Percentiles rank a stretch among this genome's conserved stretches.
Conservation (phyloP, 2,329 filamentous ascomycete genomes). For the Fusarium xyrophilum region DNA sequence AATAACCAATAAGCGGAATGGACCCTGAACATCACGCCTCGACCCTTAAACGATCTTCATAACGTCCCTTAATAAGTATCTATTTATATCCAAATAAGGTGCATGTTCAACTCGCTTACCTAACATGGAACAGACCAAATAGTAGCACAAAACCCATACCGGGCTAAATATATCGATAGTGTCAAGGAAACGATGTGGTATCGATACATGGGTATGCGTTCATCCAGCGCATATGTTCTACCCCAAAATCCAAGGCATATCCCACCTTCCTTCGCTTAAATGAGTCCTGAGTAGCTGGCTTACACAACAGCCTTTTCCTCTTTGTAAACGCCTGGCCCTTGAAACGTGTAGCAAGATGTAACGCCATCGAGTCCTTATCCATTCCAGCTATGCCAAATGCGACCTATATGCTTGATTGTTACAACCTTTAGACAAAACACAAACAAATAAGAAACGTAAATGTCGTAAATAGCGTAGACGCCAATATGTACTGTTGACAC, state of each 20-base stretch:
- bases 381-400: slow-evolving; percentile 28
- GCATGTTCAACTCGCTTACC: background rate
- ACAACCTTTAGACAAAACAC: slow-evolving; percentile 30
- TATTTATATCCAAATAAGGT: background rate
- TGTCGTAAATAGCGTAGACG: slow-evolving; percentile 25
- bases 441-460: slow-evolving; percentile 26
- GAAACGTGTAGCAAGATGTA: slow-evolving; percentile 21
- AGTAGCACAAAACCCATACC: background rate
- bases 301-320: slow-evolving; percentile 23
- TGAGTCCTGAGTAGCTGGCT: slow-evolving; percentile 17
- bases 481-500: slow-evolving; percentile 4
- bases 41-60: background rate
- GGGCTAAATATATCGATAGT: slow-evolving; percentile 20
- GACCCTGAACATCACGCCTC: background rate
- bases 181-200: slow-evolving; percentile 39
- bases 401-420: slow-evolving; percentile 29
- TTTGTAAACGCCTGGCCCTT: slow-evolving; percentile 37
- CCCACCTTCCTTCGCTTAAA: slow-evolving; percentile 3
- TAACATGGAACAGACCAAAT: background rate
- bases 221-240: slow-evolving; percentile 31
- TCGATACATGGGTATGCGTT: slow-evolving; percentile 37
- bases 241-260: slow-evolving; percentile 33
- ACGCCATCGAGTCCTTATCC: slow-evolving; percentile 32
- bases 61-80: background rate
- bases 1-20: background rate